These are phyloP conservation scores for Lipomyces sp. DNA, from an alignment of 805 yeast genomes.

Conservation along the genomic window DNA sequence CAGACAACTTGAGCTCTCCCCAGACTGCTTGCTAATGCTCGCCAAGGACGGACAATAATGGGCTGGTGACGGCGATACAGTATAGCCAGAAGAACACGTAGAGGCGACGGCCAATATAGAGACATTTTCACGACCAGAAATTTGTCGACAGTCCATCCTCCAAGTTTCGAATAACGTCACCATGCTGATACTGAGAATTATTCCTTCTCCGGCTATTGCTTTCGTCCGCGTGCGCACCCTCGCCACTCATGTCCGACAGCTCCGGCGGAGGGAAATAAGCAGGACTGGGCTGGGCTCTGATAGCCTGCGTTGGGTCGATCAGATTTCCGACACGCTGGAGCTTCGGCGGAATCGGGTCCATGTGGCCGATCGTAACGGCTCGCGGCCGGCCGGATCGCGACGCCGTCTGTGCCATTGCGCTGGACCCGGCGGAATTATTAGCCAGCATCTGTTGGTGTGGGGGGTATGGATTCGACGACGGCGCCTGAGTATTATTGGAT, in stretches of 20 bases:
- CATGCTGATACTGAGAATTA: constrained; percentile 13
- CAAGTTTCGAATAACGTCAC: constrained; percentile 35
- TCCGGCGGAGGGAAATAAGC: constrained; percentile 44
- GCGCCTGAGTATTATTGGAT: neutral
- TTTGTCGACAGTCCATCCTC: constrained; percentile 34
- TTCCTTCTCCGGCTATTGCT: constrained; percentile 3
- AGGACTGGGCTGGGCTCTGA: constrained; percentile 42
- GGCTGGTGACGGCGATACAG: too few species aligned
- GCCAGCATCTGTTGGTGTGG: constrained; percentile 12
- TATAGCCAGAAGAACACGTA: too few species aligned
- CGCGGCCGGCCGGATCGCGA: constrained; percentile 35
- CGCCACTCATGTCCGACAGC: constrained; percentile 2
- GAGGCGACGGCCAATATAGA: too few species aligned
- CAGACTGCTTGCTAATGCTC: too few species aligned
- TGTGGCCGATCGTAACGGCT: constrained; percentile 42
- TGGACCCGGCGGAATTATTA: neutral
- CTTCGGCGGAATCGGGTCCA: constrained; percentile 42
- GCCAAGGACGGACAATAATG: too few species aligned
- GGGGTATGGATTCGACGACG: constrained; percentile 22
- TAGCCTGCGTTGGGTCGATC: constrained; percentile 40
- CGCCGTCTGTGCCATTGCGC: constrained; percentile 1
- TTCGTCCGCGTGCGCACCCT: constrained; percentile 1
- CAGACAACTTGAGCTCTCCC: too few species aligned
- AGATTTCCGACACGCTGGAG: constrained; percentile 44
- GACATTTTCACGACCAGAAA: too few species aligned